Base-by-base conservation (phyloP, 495 filamentous ascomycete species). In the Bathelium albidoporum region DNA sequence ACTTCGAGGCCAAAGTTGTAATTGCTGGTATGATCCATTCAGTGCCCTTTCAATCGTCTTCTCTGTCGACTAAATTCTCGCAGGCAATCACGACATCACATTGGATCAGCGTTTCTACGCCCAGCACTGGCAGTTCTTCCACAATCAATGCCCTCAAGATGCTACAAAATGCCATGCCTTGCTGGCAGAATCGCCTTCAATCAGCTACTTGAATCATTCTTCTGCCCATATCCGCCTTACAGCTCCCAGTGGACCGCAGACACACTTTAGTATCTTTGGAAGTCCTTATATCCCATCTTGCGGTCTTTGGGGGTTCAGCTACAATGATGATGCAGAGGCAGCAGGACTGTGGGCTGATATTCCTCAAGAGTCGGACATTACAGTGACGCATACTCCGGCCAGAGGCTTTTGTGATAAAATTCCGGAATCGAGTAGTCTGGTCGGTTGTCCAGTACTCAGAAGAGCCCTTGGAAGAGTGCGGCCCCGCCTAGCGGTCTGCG, bases 41-140 rank as follows among this genome's bases (percentile, higher is more conserved):
- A 59, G 55, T 16, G n/a, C 20, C 29, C 12, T 41, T 10, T 2
- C n/a, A 1, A 14, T 52, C 16, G 53, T 43, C 26, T 58, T 55
- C 64, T 20, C 61, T 32, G 14, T 26, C 2, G n/a, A 36, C 41
- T 14, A 24, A 61, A 31, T 60, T 39, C n/a, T 66, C 12, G 43
- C 64, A 89, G 87, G 89, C 28, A 94, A 93, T 69, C 89, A 94
- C 69, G 89, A 94, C 67, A 78, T 91, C 58, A 88, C 87, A 0
- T 76, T 94, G 3, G 89, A 92, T 70, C 62, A 69, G 22, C 66
- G 75, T 1, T 69, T 83, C 32, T 77, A 76, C 53, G 44, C n/a
- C 18, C 29, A 63, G 26, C 34, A 60, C 22, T 60, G 62, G 60
- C 59, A 53, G 29, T 0, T 2, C 4, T 86, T 87, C 67, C 85